Evolutionary conservation across 2,329 filamentous ascomycete genomes (phyloP).

Genomic region (Aspergillus ochraceoroseus): DNA sequence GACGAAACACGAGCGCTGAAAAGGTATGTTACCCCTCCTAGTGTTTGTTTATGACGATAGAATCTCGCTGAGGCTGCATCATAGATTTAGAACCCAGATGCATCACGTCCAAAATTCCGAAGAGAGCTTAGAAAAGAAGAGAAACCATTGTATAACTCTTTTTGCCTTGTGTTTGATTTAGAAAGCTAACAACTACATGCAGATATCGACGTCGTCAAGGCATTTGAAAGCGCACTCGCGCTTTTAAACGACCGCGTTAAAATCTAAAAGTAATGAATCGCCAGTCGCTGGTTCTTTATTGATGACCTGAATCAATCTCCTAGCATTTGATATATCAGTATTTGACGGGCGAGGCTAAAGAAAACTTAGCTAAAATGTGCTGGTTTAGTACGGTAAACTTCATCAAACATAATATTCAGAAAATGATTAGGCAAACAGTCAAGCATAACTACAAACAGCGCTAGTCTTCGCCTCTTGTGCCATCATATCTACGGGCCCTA

Average conservation of each 20-base stretch:
- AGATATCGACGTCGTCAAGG: constrained; percentile 45
- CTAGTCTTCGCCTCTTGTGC: constrained; percentile 4
- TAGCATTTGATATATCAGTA: no score
- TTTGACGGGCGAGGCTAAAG: no score
- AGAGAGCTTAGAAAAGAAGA: constrained; percentile 64
- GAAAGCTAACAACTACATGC: constrained; percentile 19
- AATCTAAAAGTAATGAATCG: constrained; percentile 6
- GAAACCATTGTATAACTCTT: constrained; percentile 64
- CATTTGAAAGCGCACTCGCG: constrained; percentile 47
- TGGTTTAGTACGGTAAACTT: no score
- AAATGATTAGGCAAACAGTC: no score
- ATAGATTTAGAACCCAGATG: constrained; percentile 71
- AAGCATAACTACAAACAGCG: no score
- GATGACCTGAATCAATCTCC: not conserved
- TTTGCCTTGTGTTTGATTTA: not conserved
- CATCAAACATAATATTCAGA: not conserved
- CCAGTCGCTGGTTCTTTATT: not conserved
- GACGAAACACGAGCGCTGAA: constrained; percentile 75
- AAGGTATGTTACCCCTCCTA: constrained; percentile 50
- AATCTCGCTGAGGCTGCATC: constrained; percentile 7
- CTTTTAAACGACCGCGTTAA: constrained; percentile 37
- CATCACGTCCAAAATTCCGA: constrained; percentile 72
- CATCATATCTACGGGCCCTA: constrained; percentile 33
- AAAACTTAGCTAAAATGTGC: no score
- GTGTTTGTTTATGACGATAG: not conserved